Evolutionary conservation across 805 yeast species (phyloP).

Genomic region (Cyberlindnera mycetangii): DNA sequence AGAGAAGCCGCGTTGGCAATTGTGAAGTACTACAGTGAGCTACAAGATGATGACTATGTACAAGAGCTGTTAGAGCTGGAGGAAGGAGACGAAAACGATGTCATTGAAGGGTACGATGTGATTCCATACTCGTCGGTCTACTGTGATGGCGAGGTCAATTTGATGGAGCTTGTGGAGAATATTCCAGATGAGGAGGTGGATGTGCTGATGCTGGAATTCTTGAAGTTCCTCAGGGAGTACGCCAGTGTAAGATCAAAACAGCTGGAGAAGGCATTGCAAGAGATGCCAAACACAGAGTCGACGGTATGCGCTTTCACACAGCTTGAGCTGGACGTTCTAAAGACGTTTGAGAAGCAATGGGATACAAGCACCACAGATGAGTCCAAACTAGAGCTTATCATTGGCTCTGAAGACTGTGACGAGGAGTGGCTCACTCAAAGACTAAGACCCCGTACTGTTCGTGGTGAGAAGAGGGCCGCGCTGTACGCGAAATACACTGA

Average conservation of each 20-base stretch:
- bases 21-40: conserved; percentile 15
- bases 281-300: conserved; percentile 8
- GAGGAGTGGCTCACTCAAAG: conserved; percentile 25
- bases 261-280: conserved; percentile 2
- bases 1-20: conserved; percentile 20
- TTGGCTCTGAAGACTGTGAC: conserved; percentile 24
- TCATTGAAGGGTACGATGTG: conserved; percentile 20
- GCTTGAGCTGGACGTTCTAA: conserved; percentile 18
- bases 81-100: conserved; percentile 22
- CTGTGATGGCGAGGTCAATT: conserved; percentile 15
- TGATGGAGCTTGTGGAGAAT: conserved; percentile 14
- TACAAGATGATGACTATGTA: conserved; percentile 13
- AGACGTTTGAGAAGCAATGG: conserved; percentile 7
- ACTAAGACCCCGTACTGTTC: conserved; percentile 21
- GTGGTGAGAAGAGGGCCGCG: conserved; percentile 6
- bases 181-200: conserved; percentile 22
- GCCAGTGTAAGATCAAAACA: conserved; percentile 7
- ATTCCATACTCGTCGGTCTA: conserved; percentile 21
- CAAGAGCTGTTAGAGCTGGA: conserved; percentile 17
- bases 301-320: conserved; percentile 18
- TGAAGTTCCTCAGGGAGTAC: conserved; percentile 21
- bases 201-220: conserved; percentile 19
- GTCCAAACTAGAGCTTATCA: conserved; percentile 16
- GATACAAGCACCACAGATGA: conserved; percentile 6
- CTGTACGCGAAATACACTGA: conserved; percentile 13